A percentile compares a stretch with the other conserved stretches of the same genome.
Evolutionary conservation across 768 basidiomycete species (phyloP).

Genomic region (Boletales sp.): DNA sequence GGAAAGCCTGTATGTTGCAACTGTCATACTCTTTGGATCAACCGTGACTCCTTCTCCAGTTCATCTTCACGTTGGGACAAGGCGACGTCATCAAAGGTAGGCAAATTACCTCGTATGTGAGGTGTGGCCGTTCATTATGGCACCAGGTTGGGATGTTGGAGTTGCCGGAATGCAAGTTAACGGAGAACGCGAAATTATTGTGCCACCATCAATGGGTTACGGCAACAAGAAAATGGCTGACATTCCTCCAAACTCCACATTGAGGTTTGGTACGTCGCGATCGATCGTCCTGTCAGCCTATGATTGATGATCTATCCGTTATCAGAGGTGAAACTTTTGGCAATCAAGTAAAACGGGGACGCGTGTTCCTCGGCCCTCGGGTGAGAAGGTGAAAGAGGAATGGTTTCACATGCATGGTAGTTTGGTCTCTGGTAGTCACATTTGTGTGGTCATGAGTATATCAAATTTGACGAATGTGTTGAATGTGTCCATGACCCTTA

Average conservation of each 20-base stretch:
- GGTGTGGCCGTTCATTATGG: conserved; percentile 1
- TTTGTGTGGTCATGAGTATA: conserved; percentile 20
- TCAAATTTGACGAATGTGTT: conserved; percentile 25
- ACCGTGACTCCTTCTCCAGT: conserved; percentile 36
- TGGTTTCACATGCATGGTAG: conserved; percentile 18
- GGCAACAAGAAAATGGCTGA: conserved; percentile 56
- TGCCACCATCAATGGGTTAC: conserved; percentile 70
- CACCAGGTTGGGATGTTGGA: conserved; percentile 84
- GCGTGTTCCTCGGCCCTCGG: conserved; percentile 12
- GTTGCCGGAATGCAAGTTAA: conserved; percentile 89
- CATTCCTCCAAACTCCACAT: conserved; percentile 79
- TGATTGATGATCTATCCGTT: conserved; percentile 11
- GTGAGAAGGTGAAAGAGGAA: conserved; percentile 2
- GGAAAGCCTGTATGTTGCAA: conserved; percentile 72
- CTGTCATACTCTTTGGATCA: conserved; percentile 6
- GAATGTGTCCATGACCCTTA: conserved; percentile 18
- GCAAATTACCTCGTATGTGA: conserved; percentile 7
- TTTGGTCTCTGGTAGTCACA: conserved; percentile 12
- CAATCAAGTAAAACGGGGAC: conserved; percentile 49
- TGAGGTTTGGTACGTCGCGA: conserved; percentile 66
- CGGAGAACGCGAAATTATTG: conserved; percentile 78
- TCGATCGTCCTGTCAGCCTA: neutral
- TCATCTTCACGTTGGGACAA: conserved; percentile 74
- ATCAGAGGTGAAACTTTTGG: conserved; percentile 69
- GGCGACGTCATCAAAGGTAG: conserved; percentile 91